These are phyloP conservation scores for Aphanomyces invadans DNA, from an alignment of 352 stramenopile genomes.

Conservation along the genomic window DNA sequence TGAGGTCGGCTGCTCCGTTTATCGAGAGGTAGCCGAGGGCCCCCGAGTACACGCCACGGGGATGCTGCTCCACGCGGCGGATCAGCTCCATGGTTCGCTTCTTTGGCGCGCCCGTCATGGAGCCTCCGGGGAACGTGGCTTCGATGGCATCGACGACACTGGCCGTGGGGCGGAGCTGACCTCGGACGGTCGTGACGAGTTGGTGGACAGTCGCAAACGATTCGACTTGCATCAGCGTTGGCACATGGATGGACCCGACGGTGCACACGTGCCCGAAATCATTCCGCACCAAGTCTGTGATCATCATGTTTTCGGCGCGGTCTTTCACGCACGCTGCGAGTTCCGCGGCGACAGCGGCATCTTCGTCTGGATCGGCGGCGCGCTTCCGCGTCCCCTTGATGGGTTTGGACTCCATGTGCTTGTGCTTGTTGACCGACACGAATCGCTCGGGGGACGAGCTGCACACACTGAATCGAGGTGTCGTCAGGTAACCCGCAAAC, in stretches of 20 bases:
- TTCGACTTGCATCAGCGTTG: slow-evolving; percentile 92
- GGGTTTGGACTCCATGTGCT: slow-evolving; percentile 93
- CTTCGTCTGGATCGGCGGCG: slow-evolving; percentile 35
- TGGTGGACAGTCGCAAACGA: slow-evolving; percentile 96
- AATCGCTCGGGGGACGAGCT: slow-evolving; percentile 96
- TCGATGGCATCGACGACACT: slow-evolving; percentile 87
- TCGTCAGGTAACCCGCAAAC: slow-evolving; percentile 81
- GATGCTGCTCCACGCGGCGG: slow-evolving; percentile 79
- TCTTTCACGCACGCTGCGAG: slow-evolving; percentile 88
- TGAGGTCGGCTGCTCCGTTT: slow-evolving; percentile 94
- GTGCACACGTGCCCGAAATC: slow-evolving; percentile 92
- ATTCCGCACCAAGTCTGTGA: slow-evolving; percentile 94
- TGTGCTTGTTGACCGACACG: slow-evolving; percentile 54
- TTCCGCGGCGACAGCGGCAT: slow-evolving; percentile 54
- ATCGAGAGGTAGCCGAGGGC: slow-evolving; percentile 92
- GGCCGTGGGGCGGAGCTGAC: slow-evolving; percentile 38
- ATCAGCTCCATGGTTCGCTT: slow-evolving; percentile 95
- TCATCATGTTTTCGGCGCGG: slow-evolving; percentile 97
- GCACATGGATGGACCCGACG: slow-evolving; percentile 87
- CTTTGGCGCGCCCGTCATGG: slow-evolving; percentile 97
- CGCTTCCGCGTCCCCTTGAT: slow-evolving; percentile 93
- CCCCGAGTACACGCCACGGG: slow-evolving; percentile 94
- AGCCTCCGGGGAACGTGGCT: slow-evolving; percentile 95
- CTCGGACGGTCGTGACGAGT: slow-evolving; percentile 93
- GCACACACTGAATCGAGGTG: slow-evolving; percentile 84